These are phyloP conservation scores for Annona cherimola DNA, from an alignment of 164 flowering plant genomes.

Conservation along the genomic window DNA sequence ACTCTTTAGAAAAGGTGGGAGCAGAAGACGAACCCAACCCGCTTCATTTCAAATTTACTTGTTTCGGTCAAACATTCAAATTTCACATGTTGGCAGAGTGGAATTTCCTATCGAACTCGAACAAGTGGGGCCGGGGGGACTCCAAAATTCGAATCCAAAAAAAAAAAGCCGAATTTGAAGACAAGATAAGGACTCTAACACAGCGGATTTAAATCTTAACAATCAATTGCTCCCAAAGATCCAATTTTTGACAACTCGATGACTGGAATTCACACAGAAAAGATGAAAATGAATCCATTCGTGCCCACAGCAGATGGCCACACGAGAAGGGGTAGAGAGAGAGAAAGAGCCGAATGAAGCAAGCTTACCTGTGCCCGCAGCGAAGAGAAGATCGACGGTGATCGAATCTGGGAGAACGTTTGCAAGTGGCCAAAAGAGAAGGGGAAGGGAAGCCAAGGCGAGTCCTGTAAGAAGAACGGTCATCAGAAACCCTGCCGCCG, in stretches of 20 bases:
- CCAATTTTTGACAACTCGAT: no score
- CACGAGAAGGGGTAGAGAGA: not conserved
- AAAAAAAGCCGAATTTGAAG: not conserved
- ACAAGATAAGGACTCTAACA: not conserved
- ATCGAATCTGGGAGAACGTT: not conserved
- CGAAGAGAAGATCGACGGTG: slow-evolving; percentile 4
- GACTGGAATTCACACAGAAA: not conserved
- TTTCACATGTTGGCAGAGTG: not conserved
- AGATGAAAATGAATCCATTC: not conserved
- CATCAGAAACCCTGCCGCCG: slow-evolving; percentile 6
- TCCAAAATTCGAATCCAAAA: not conserved
- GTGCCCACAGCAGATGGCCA: not conserved
- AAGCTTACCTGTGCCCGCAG: slow-evolving; percentile 12
- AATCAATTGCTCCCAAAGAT: no score
- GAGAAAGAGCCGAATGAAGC: not conserved
- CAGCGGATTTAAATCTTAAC: no score
- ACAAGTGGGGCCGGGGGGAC: not conserved
- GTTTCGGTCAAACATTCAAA: no score
- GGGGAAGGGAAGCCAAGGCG: slow-evolving; percentile 10
- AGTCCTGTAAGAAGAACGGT: slow-evolving; percentile 7
- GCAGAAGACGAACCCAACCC: no score
- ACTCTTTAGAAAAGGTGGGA: no score
- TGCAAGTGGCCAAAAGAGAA: slow-evolving; percentile 7
- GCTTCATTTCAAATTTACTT: no score
- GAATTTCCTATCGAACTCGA: not conserved